Conservation (phyloP, 2,329 filamentous ascomycete species). For the Aspergillus amoenus region DNA sequence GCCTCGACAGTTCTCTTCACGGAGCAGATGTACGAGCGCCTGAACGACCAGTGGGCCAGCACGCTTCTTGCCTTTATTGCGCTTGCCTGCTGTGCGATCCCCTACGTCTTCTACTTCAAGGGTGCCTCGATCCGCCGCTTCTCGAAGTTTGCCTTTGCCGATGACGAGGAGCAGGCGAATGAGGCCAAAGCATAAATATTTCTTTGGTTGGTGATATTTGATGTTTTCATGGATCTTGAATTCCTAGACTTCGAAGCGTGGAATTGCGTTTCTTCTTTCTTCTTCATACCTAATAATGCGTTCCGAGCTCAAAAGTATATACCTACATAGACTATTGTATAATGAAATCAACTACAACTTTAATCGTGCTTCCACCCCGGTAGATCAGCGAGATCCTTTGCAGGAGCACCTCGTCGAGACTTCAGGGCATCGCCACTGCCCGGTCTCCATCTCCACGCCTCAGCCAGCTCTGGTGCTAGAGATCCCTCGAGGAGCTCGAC, state of each 20-base stretch:
- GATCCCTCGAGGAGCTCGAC: conserved; percentile 3
- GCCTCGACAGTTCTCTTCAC: conserved; percentile 77
- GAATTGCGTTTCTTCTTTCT: no score
- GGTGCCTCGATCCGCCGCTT: conserved; percentile 68
- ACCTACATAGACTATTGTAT: neutral
- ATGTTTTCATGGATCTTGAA: no score
- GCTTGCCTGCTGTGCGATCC: conserved; percentile 77
- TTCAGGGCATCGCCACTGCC: conserved; percentile 3
- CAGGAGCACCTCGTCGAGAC: neutral
- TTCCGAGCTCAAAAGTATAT: neutral
- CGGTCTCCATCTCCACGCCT: conserved; percentile 3
- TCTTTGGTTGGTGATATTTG: neutral
- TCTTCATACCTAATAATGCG: no score
- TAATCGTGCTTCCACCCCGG: conserved; percentile 4
- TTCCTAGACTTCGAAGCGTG: no score
- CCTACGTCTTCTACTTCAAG: conserved; percentile 77
- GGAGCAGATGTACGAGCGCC: conserved; percentile 71
- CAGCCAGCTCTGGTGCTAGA: neutral
- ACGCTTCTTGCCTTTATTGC: conserved; percentile 71
- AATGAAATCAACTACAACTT: neutral
- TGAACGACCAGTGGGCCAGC: conserved; percentile 75
- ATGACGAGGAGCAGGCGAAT: conserved; percentile 49
- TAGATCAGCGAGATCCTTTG: conserved; percentile 3
- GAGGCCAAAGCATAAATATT: conserved; percentile 6
- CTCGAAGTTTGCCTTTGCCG: conserved; percentile 70